Evolutionary conservation across 352 stramenopile species (phyloP).

Genomic region (Pythium dissimile): DNA sequence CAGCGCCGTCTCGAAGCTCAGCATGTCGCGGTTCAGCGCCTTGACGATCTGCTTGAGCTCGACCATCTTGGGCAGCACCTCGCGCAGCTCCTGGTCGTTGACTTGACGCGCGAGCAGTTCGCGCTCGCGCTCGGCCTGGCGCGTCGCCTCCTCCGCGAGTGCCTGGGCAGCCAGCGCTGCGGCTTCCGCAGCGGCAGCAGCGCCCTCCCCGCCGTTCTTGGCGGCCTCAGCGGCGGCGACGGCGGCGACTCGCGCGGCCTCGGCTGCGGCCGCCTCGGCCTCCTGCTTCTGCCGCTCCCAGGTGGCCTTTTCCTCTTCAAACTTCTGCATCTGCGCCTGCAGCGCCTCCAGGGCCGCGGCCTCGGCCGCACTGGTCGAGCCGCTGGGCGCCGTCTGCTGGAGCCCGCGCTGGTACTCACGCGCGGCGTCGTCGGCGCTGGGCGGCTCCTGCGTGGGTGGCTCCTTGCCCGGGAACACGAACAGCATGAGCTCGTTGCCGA

Average conservation of each 20-base stretch:
- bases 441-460: conserved; percentile 35
- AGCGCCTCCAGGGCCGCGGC: conserved; percentile 75
- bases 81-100: conserved; percentile 90
- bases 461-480: conserved; percentile 67
- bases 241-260: conserved; percentile 35
- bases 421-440: conserved; percentile 81
- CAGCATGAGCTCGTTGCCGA: conserved; percentile 87
- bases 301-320: conserved; percentile 84
- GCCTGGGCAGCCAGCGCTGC: conserved; percentile 10
- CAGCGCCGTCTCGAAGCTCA: conserved; percentile 91
- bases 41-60: conserved; percentile 92
- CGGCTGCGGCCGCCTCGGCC: conserved; percentile 28
- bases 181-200: conserved; percentile 16
- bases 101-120: conserved; percentile 70
- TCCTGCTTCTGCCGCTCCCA: conserved; percentile 85
- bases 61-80: conserved; percentile 90
- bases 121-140: conserved; percentile 49
- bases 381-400: conserved; percentile 25
- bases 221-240: conserved; percentile 14
- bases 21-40: conserved; percentile 85
- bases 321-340: conserved; percentile 87
- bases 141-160: conserved; percentile 31
- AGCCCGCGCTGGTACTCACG: conserved; percentile 86
- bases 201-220: conserved; percentile 8
- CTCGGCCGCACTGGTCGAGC: conserved; percentile 37